Base-by-base conservation (phyloP, 331 rosid genomes). In the Malus hybrid region DNA sequence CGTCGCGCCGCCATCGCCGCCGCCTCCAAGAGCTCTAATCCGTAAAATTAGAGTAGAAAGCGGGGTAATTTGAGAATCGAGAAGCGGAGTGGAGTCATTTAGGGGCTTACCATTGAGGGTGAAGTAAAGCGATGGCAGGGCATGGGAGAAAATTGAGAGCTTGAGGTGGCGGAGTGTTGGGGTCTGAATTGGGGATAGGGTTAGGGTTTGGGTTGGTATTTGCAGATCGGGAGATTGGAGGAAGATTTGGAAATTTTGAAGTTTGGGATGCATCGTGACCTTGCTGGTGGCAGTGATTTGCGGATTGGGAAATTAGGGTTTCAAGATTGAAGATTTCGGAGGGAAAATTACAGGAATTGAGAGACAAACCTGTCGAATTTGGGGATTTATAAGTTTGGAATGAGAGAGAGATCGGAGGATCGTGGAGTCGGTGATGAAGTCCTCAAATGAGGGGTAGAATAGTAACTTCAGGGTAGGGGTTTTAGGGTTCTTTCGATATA, bases 1-100 rank as follows among this genome's bases (percentile, higher is more conserved):
- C 0, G 99, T 94, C 2, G 99, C 95, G 0, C 99, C 99, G 46
- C 97, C 99, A 66, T 94, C 99, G 10, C 99, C 99, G 0, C 97
- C 99, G 1, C 97, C 97, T 3, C 97, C 99, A 22, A 14, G 81
- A 52, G 86, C 70, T 44, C 97, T 87, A 20, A 79, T 11, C 11
- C 86, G 89, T 10, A 94, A 77, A 57, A 83, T 48, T 50, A 94
- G 86, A 66, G 96, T 90, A 30, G 97, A 84, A 20, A 89, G 80
- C 5, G 86, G 91, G 10, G 89, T 6, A 14, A 94, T 72, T 63
- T 50, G 74, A 55, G 88, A 62, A 52, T 22, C 29, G 2, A 70
- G 65, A 67, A 89, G 73, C 20, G 80, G 65, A 56, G 89, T 78
- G 20, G 84, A 56, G 34, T 92, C 96, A 30, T 30, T 16, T 4